Percentiles rank a stretch among this genome's conserved stretches.
phyloP scores from a whole-genome alignment of 108 stramenopile species.

The Pseudonitzschia pungens region DNA sequence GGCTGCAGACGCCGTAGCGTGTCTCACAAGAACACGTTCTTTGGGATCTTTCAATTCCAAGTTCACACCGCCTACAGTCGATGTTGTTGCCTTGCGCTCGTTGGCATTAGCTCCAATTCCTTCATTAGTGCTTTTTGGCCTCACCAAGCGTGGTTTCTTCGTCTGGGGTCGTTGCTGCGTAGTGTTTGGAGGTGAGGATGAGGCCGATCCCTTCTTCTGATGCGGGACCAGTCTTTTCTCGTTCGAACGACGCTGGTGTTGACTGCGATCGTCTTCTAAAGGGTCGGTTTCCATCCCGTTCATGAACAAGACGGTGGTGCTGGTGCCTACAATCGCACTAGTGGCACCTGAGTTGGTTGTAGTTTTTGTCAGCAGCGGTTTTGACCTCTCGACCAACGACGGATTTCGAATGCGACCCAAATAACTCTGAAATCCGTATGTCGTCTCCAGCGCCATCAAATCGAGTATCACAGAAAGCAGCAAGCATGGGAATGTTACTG shows the following conservation, averaged over 20 bases:
- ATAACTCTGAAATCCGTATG: slow-evolving; percentile 11
- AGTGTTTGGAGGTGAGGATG: not conserved
- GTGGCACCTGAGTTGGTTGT: not conserved
- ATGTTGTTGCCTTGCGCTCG: slow-evolving; percentile 11
- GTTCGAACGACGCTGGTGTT: not conserved
- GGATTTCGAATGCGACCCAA: not conserved
- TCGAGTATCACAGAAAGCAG: not conserved
- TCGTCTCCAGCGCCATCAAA: not conserved
- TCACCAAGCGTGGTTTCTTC: slow-evolving; percentile 3
- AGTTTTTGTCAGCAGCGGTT: not conserved
- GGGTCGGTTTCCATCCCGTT: slow-evolving; percentile 4
- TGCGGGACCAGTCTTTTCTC: not conserved
- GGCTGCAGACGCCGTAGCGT: slow-evolving; percentile 7
- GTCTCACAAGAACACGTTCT: slow-evolving; percentile 9
- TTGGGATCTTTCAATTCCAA: slow-evolving; percentile 13
- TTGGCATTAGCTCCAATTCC: not conserved
- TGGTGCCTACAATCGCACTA: not conserved
- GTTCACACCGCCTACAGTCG: slow-evolving; percentile 6
- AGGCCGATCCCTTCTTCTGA: not conserved
- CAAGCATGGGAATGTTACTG: not conserved
- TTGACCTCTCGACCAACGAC: not conserved
- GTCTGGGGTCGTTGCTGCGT: not conserved
- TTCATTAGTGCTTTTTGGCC: slow-evolving; percentile 1
- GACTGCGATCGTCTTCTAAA: slow-evolving; percentile 7
- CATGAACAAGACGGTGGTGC: not conserved